phyloP scores from a whole-genome alignment of 805 yeast genomes.

The Barnettozyma siamensis region DNA sequence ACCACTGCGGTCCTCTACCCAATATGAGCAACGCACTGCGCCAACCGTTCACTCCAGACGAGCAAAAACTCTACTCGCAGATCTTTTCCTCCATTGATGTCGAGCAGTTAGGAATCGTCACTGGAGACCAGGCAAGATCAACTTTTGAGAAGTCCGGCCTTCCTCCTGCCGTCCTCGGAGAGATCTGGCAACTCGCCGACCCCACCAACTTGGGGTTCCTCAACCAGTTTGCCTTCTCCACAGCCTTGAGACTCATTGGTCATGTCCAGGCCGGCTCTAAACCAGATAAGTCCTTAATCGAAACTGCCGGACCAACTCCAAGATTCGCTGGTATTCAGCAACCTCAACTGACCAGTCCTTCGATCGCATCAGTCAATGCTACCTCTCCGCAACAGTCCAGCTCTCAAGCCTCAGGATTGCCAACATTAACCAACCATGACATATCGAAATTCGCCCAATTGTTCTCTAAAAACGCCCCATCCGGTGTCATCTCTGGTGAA shows the following conservation, averaged over 20 bases:
- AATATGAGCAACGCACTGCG: conserved; percentile 10
- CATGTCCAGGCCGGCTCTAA: conserved; percentile 72
- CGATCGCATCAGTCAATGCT: conserved; percentile 27
- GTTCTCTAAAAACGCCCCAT: conserved; percentile 61
- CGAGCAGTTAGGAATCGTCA: conserved; percentile 71
- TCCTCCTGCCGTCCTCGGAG: conserved; percentile 72
- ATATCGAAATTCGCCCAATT: conserved; percentile 61
- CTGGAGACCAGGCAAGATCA: conserved; percentile 82
- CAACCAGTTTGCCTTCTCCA: conserved; percentile 71
- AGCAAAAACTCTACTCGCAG: conserved; percentile 65
- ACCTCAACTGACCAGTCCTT: conserved; percentile 15
- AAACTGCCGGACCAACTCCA: conserved; percentile 59
- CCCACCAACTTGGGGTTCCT: conserved; percentile 80
- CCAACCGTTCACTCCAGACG: conserved; percentile 58
- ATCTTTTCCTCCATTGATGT: conserved; percentile 77
- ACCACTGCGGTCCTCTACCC: no score
- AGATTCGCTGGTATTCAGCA: conserved; percentile 35
- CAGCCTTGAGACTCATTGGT: conserved; percentile 85
- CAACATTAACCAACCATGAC: conserved; percentile 52
- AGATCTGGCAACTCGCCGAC: conserved; percentile 95
- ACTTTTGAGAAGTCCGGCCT: conserved; percentile 83
- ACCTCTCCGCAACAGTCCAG: conserved; percentile 26
- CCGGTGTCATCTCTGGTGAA: conserved; percentile 62
- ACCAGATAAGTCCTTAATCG: conserved; percentile 49
- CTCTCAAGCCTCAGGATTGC: conserved; percentile 31